phyloP scores from a whole-genome alignment of 2,329 filamentous ascomycete species.

The Ophiostoma novo-ulmi region DNA sequence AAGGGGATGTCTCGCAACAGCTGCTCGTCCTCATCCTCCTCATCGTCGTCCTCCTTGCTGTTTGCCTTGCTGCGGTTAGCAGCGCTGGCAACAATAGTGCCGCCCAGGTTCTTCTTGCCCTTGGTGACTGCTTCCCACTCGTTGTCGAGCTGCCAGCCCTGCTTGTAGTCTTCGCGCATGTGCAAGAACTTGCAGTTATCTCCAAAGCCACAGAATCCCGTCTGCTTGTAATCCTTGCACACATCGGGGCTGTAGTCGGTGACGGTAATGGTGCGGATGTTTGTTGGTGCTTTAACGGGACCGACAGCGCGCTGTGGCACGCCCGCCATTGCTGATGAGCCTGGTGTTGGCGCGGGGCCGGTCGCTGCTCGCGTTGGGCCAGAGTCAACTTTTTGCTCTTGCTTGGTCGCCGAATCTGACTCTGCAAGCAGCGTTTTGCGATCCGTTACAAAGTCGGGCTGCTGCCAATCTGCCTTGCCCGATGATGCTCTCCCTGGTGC shows the following conservation, averaged over 20 bases:
- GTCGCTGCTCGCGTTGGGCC: constrained; percentile 45
- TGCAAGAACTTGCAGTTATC: constrained; percentile 81
- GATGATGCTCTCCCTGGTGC: constrained; percentile 24
- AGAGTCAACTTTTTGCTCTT: constrained; percentile 34
- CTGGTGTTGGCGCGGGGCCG: constrained; percentile 12
- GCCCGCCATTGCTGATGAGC: constrained; percentile 12
- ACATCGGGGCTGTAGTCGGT: constrained; percentile 90
- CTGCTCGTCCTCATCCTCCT: constrained; percentile 58
- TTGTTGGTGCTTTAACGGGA: constrained; percentile 80
- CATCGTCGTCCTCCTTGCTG: constrained; percentile 37
- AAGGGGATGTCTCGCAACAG: constrained; percentile 82
- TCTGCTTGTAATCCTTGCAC: constrained; percentile 69
- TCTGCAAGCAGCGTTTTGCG: constrained; percentile 57
- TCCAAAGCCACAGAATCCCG: constrained; percentile 58
- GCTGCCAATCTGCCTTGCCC: constrained; percentile 7
- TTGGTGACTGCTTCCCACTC: constrained; percentile 88
- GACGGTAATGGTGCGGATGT: constrained; percentile 83
- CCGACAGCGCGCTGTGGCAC: constrained; percentile 54
- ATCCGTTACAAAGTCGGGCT: constrained; percentile 49
- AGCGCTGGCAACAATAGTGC: constrained; percentile 58
- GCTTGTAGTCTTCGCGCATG: constrained; percentile 71
- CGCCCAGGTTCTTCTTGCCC: constrained; percentile 57
- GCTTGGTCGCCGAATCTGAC: constrained; percentile 85
- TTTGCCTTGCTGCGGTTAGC: constrained; percentile 40
- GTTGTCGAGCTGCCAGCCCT: constrained; percentile 90